Evolutionary conservation across 768 basidiomycete species (phyloP).

Genomic region (Mycena galopus): DNA sequence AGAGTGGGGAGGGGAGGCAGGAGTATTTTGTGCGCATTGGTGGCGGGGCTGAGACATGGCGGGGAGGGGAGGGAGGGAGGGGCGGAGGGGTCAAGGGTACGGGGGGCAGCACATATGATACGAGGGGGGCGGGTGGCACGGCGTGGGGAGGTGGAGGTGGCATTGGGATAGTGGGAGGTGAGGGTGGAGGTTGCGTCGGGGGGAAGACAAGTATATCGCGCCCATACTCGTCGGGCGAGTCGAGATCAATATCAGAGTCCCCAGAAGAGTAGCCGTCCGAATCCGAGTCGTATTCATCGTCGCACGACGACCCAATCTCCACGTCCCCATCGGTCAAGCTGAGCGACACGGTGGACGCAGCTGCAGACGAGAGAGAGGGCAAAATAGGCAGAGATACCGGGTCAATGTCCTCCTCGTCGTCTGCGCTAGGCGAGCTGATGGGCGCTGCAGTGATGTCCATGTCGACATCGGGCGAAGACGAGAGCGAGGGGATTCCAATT

Average conservation of each 20-base stretch:
- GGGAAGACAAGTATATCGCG: slow-evolving; percentile 28
- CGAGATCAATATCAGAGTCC: slow-evolving; percentile 39
- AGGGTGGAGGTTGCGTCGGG: slow-evolving; percentile 21
- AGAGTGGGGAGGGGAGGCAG: slow-evolving; percentile 55
- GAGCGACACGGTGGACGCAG: slow-evolving; percentile 31
- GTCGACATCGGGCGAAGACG: slow-evolving; percentile 24
- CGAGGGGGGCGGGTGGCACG: slow-evolving; percentile 22
- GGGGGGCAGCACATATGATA: neutral
- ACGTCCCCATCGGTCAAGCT: slow-evolving; percentile 22
- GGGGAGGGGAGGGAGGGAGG: slow-evolving; percentile 45
- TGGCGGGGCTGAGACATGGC: slow-evolving; percentile 39
- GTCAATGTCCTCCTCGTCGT: slow-evolving; percentile 33
- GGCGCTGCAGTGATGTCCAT: slow-evolving; percentile 38
- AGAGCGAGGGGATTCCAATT: slow-evolving; percentile 20
- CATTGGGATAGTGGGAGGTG: slow-evolving; percentile 5
- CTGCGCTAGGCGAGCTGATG: slow-evolving; percentile 29
- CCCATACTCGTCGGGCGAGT: slow-evolving; percentile 29
- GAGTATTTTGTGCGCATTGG: slow-evolving; percentile 48
- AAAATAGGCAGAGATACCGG: slow-evolving; percentile 30
- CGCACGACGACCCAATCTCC: slow-evolving; percentile 34
- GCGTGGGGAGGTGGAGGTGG: slow-evolving; percentile 31
- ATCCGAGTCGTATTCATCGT: slow-evolving; percentile 42
- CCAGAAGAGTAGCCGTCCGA: slow-evolving; percentile 41
- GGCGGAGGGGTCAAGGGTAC: neutral
- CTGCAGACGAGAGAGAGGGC: slow-evolving; percentile 27